phyloP scores from a whole-genome alignment of 441 rosid genomes.

The Erysimum cheiri region DNA sequence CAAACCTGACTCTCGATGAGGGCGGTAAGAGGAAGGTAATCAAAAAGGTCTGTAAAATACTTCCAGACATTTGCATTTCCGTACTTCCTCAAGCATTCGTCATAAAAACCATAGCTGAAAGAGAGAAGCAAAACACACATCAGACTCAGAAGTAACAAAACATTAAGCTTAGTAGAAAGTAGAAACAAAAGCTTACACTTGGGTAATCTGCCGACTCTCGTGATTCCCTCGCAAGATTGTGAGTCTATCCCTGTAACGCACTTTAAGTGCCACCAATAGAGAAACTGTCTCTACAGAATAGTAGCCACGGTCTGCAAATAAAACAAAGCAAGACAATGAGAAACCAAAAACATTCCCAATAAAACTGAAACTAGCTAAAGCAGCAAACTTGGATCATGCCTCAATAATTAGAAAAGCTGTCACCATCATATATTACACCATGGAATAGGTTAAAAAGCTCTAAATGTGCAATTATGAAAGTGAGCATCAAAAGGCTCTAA shows the following conservation, averaged over 20 bases:
- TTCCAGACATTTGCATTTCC: constrained; percentile 99
- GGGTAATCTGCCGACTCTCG: constrained; percentile 99
- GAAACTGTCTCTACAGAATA: constrained; percentile 98
- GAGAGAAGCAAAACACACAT: constrained; percentile 16
- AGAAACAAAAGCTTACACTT: constrained; percentile 71
- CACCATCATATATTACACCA: neutral
- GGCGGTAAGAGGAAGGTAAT: constrained; percentile 95
- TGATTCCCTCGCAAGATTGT: constrained; percentile 96
- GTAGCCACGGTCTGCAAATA: constrained; percentile 90
- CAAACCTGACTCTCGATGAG: constrained; percentile 99
- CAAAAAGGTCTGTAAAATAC: constrained; percentile 93
- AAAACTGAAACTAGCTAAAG: constrained; percentile 9
- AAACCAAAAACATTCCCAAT: constrained; percentile 5
- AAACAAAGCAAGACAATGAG: constrained; percentile 30
- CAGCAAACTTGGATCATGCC: neutral
- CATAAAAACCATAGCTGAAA: constrained; percentile 98
- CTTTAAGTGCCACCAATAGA: constrained; percentile 93
- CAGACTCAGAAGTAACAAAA: neutral
- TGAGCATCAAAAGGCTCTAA: neutral
- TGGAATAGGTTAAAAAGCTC: neutral
- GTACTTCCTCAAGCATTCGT: constrained; percentile 94
- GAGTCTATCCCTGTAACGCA: constrained; percentile 92
- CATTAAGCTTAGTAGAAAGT: neutral
- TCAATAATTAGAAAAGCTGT: neutral
- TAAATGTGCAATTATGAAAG: neutral